phyloP scores from a whole-genome alignment of 169 alveolate genomes.

The Perkinsus olseni region DNA sequence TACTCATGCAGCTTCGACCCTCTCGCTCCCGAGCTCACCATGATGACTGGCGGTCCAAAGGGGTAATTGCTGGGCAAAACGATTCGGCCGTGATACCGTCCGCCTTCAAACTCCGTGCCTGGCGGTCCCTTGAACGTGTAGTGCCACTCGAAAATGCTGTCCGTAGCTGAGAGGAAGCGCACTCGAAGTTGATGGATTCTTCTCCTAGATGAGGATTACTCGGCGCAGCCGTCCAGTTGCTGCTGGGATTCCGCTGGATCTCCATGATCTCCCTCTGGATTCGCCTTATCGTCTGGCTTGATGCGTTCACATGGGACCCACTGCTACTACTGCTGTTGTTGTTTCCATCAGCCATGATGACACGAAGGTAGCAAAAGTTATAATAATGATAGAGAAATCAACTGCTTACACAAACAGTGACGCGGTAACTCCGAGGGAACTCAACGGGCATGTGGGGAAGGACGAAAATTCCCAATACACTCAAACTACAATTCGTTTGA shows the following conservation, averaged over 20 bases:
- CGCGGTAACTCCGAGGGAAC: no score
- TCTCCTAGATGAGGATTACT: no score
- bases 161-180: neutral
- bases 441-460: no score
- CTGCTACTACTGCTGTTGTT: no score
- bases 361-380: no score
- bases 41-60: slow-evolving; percentile 78
- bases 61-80: slow-evolving; percentile 80
- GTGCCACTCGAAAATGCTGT: slow-evolving; percentile 35
- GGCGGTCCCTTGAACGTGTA: slow-evolving; percentile 70
- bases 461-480: no score
- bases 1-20: neutral
- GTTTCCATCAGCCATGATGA: no score
- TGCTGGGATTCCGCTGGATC: slow-evolving; percentile 42
- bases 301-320: neutral
- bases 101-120: slow-evolving; percentile 80
- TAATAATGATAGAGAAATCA: neutral
- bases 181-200: neutral
- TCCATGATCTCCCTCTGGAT: slow-evolving; percentile 46
- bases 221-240: slow-evolving; percentile 32
- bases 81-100: slow-evolving; percentile 82
- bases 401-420: no score
- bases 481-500: no score
- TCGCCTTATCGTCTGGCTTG: slow-evolving; percentile 44
- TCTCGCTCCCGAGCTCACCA: no score